Conservation (phyloP, 768 basidiomycete species). For the Xerocomellus dryophilus region DNA sequence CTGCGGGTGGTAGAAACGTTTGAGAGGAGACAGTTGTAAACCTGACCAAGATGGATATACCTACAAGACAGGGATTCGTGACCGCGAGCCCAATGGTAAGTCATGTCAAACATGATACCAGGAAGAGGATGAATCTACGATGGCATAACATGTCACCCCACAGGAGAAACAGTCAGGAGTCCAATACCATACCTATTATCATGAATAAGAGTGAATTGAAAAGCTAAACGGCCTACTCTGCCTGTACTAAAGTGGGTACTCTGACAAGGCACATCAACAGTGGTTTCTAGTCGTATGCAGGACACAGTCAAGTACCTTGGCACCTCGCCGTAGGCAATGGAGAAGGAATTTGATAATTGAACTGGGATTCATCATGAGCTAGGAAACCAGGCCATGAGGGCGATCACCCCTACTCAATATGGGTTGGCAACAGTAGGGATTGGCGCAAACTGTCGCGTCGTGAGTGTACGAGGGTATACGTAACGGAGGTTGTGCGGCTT, state of each 20-base stretch:
- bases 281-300: not conserved
- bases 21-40: slow-evolving; percentile 55
- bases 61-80: slow-evolving; percentile 58
- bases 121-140: slow-evolving; percentile 60
- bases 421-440: slow-evolving; percentile 79
- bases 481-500: not conserved
- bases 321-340: slow-evolving; percentile 32
- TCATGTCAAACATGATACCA: slow-evolving; percentile 50
- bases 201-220: not conserved
- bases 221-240: slow-evolving; percentile 44
- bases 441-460: slow-evolving; percentile 42
- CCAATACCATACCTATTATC: slow-evolving; percentile 59
- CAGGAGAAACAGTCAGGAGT: slow-evolving; percentile 68
- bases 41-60: slow-evolving; percentile 66
- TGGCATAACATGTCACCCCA: slow-evolving; percentile 77
- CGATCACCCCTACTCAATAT: slow-evolving; percentile 52
- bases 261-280: slow-evolving; percentile 28
- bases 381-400: not conserved
- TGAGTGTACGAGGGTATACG: not conserved
- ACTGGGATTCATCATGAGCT: slow-evolving; percentile 9
- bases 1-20: slow-evolving; percentile 68
- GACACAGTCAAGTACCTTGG: slow-evolving; percentile 19
- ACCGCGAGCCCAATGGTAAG: slow-evolving; percentile 71
- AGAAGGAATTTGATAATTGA: slow-evolving; percentile 37
- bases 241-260: slow-evolving; percentile 63